These are phyloP conservation scores for Gamarada debralockiae DNA, from an alignment of 495 filamentous ascomycete species.

Conservation along the genomic window DNA sequence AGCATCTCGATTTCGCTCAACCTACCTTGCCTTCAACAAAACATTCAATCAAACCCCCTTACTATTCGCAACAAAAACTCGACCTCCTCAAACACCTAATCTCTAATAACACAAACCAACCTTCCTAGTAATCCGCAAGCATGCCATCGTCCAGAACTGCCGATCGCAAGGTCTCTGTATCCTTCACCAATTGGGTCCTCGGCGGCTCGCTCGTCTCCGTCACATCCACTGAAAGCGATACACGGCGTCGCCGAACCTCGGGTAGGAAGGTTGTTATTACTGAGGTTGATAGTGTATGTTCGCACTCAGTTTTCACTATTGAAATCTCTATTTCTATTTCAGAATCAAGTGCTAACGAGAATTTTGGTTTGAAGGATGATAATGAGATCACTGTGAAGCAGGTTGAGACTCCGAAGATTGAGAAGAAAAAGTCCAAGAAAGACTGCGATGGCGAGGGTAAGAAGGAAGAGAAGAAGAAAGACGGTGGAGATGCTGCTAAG, in stretches of 20 bases:
- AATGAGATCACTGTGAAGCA: conserved; percentile 1
- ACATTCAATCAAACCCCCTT: no score
- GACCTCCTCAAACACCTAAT: not conserved
- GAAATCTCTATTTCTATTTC: not conserved
- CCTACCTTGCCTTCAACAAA: no score
- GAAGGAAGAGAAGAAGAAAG: not conserved
- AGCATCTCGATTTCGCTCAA: no score
- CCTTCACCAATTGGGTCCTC: conserved; percentile 21
- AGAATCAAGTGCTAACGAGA: not conserved
- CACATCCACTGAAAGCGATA: not conserved
- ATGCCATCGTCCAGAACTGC: conserved; percentile 2
- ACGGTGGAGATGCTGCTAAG: not conserved
- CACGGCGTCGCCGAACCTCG: not conserved
- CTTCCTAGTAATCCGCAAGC: not conserved
- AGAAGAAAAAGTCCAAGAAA: not conserved
- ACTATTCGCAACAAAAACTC: no score
- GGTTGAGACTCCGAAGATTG: not conserved
- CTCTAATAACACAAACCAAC: not conserved
- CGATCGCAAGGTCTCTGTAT: conserved; percentile 14
- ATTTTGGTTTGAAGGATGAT: not conserved
- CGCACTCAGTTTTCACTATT: not conserved
- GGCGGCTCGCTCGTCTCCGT: conserved; percentile 19
- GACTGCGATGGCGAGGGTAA: not conserved
- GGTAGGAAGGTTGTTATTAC: conserved; percentile 3
- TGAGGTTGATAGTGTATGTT: conserved; percentile 14